Conservation (phyloP, 495 filamentous ascomycete genomes). For the Aspergillus mulundensis region DNA sequence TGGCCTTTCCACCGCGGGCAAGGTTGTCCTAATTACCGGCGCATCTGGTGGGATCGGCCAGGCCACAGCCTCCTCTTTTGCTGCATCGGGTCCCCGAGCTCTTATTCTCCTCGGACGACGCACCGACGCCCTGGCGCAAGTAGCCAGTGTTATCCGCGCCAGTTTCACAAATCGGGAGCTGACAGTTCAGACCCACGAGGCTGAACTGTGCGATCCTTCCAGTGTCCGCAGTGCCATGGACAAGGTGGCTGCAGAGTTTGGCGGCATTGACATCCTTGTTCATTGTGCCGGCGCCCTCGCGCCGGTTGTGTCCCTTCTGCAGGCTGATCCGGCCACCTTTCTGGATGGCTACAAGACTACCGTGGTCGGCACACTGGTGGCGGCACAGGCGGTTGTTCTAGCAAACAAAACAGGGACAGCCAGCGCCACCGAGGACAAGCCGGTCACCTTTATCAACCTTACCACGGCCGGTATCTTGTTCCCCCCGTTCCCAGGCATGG, state of each 20-base stretch:
- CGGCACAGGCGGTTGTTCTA: constrained; percentile 27
- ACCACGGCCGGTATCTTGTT: constrained; percentile 27
- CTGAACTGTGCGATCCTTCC: constrained; percentile 19
- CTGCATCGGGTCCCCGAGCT: constrained; percentile 16
- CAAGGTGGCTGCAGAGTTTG: constrained; percentile 14
- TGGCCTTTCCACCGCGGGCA: constrained; percentile 30
- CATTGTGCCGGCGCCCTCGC: constrained; percentile 29
- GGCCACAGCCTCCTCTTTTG: constrained; percentile 45
- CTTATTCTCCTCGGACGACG: constrained; percentile 32
- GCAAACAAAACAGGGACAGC: constrained; percentile 3
- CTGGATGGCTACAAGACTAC: constrained; percentile 31
- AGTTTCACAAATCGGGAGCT: constrained; percentile 7
- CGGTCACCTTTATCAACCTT: constrained; percentile 26
- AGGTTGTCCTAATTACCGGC: constrained; percentile 21
- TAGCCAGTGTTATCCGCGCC: constrained; percentile 28
- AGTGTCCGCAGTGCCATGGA: constrained; percentile 12
- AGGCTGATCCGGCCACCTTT: constrained; percentile 23
- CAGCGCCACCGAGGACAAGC: constrained; percentile 15
- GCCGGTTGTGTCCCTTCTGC: constrained; percentile 15
- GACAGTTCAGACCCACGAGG: constrained; percentile 17
- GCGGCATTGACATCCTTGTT: constrained; percentile 33
- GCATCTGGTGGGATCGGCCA: constrained; percentile 20
- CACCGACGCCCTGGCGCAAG: constrained; percentile 31
- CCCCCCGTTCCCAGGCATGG: constrained; percentile 24
- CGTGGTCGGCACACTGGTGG: constrained; percentile 30